Conservation (phyloP, 148 eudicot species). For the Chenopodium quinoa region DNA sequence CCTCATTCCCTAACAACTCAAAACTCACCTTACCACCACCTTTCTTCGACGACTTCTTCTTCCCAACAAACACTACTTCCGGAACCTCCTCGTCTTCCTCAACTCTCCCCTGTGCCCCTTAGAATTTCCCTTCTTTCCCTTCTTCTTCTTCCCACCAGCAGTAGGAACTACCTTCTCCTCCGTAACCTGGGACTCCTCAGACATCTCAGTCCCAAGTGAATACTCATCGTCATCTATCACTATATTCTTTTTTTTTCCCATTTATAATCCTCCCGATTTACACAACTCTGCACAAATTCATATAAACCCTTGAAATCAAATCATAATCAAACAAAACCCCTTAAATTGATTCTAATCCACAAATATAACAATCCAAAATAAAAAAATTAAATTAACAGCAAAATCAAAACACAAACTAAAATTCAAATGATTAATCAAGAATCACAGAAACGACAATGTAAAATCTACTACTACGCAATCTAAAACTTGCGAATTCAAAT, state of each 20-base stretch:
- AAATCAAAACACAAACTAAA: too few species aligned
- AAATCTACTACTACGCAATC: too few species aligned
- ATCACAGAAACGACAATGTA: neutral
- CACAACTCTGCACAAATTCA: neutral
- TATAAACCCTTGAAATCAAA: neutral
- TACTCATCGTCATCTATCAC: constrained; percentile 83
- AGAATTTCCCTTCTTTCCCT: constrained; percentile 61
- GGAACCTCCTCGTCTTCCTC: constrained; percentile 22
- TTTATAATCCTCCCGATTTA: neutral
- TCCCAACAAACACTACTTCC: constrained; percentile 41
- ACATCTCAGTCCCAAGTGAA: constrained; percentile 48
- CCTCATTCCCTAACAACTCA: constrained; percentile 58
- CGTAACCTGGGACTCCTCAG: constrained; percentile 43
- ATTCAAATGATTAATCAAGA: neutral
- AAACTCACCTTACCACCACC: constrained; percentile 39
- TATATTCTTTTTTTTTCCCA: constrained; percentile 52
- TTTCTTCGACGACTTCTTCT: constrained; percentile 56
- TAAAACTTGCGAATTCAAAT: too few species aligned
- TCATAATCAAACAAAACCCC: neutral
- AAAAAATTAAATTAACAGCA: neutral
- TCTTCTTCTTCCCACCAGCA: constrained; percentile 45
- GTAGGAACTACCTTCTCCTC: constrained; percentile 42
- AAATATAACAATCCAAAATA: neutral
- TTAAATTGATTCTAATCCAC: neutral
- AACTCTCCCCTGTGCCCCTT: constrained; percentile 34